These are phyloP conservation scores for Cystobasidium ongulense DNA, from an alignment of 768 basidiomycete species.

Conservation along the genomic window DNA sequence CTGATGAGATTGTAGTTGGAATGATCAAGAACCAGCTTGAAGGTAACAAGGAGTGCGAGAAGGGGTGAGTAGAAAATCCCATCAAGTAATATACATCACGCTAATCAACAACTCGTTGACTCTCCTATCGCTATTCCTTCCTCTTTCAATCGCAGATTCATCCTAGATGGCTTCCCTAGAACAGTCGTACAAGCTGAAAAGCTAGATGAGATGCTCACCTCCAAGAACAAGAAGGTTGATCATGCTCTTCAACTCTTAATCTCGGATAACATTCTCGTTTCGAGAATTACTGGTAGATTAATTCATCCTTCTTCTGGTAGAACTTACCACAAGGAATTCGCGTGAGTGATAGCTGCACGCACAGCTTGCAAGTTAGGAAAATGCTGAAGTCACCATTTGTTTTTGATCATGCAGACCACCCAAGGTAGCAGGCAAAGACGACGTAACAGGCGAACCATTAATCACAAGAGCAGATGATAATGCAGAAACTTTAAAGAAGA, in stretches of 20 bases:
- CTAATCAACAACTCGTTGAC: too few species aligned
- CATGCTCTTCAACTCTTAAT: slow-evolving; percentile 86
- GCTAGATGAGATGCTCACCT: slow-evolving; percentile 78
- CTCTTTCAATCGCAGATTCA: slow-evolving; percentile 58
- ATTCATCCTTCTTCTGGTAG: slow-evolving; percentile 83
- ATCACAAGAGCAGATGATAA: slow-evolving; percentile 98
- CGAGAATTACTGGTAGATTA: slow-evolving; percentile 91
- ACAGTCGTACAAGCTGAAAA: slow-evolving; percentile 95
- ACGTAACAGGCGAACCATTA: slow-evolving; percentile 88
- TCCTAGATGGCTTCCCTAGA: slow-evolving; percentile 97
- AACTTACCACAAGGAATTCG: slow-evolving; percentile 90
- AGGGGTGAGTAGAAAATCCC: slow-evolving; percentile 61
- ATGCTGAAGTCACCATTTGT: neutral
- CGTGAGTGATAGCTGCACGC: slow-evolving; percentile 49
- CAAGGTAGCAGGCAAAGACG: slow-evolving; percentile 89
- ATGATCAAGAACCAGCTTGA: slow-evolving; percentile 96
- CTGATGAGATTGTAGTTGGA: slow-evolving; percentile 92
- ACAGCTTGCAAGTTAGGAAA: neutral
- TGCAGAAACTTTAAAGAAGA: slow-evolving; percentile 83
- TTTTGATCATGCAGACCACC: slow-evolving; percentile 63
- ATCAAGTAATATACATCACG: too few species aligned
- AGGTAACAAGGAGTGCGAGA: slow-evolving; percentile 83
- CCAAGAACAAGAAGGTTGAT: slow-evolving; percentile 77
- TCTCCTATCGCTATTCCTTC: too few species aligned
- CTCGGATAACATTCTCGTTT: slow-evolving; percentile 89